Conservation (phyloP, 2,329 filamentous ascomycete species). For the Fusarium sp. region DNA sequence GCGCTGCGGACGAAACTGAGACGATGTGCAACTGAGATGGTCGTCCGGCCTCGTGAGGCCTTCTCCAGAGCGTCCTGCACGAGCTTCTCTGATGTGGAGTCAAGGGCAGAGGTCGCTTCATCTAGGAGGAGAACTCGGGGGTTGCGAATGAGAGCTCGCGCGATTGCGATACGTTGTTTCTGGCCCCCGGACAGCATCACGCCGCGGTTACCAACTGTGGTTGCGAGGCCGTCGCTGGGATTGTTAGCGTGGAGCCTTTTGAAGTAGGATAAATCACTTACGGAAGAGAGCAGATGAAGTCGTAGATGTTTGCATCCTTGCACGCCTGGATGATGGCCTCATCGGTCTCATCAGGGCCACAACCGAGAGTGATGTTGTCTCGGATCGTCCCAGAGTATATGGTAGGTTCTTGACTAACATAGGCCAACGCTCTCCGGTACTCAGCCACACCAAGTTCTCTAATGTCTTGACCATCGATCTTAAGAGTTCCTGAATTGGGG, state of each 20-base stretch:
- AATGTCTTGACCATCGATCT: neutral
- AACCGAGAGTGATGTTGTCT: neutral
- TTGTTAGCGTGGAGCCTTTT: neutral
- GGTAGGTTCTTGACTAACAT: neutral
- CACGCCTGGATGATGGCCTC: neutral
- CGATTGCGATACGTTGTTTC: neutral
- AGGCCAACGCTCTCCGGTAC: neutral
- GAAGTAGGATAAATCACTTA: neutral
- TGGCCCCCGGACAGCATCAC: neutral
- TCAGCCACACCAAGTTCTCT: neutral
- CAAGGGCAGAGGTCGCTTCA: neutral
- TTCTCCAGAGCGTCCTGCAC: neutral
- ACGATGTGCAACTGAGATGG: neutral
- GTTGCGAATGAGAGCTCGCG: neutral
- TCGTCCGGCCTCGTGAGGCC: neutral
- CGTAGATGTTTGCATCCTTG: neutral
- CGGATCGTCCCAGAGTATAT: neutral
- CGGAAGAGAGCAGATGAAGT: neutral
- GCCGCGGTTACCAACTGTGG: neutral
- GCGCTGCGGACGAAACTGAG: neutral
- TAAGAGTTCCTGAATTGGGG: neutral
- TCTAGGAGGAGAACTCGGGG: neutral
- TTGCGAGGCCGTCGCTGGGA: neutral
- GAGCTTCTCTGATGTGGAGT: neutral
- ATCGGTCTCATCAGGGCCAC: neutral